Conservation (phyloP, 495 filamentous ascomycete species). For the Podospora didyma region DNA sequence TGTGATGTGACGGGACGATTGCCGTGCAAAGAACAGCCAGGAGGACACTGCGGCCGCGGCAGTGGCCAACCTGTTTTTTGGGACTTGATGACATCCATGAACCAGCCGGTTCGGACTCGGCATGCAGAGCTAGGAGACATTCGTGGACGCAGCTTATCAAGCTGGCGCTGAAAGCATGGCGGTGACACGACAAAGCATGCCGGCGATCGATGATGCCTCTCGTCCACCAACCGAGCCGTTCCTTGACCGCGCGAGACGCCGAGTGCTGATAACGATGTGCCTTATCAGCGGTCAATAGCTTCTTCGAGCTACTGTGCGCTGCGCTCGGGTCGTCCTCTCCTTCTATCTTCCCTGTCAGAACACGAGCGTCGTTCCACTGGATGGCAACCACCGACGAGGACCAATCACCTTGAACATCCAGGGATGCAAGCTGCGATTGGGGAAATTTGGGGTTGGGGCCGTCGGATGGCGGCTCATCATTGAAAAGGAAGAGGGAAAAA, state of each 20-base stretch:
- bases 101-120: background rate
- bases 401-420: background rate
- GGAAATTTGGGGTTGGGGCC: slow-evolving; percentile 19
- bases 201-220: slow-evolving; percentile 4
- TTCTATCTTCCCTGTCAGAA: background rate
- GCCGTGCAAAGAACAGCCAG: background rate
- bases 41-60: slow-evolving; percentile 3
- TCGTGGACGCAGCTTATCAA: background rate
- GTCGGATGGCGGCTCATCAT: slow-evolving; percentile 18
- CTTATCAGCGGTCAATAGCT: slow-evolving; percentile 9
- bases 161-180: background rate
- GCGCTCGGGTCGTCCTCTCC: background rate
- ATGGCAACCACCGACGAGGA: background rate
- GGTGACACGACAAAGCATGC: background rate
- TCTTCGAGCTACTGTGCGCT: background rate
- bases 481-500: slow-evolving; percentile 5
- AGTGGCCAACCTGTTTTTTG: slow-evolving; percentile 5
- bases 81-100: background rate
- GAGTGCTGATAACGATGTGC: background rate
- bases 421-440: slow-evolving; percentile 7
- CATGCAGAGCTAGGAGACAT: background rate
- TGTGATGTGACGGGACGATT: slow-evolving; percentile 1
- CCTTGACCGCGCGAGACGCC: background rate
- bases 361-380: background rate
- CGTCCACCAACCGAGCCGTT: background rate